Evolutionary conservation across 2,329 filamentous ascomycete genomes (phyloP), one percentile per base, ranked within the genome.

Genomic region (Nothophoma quercina): DNA sequence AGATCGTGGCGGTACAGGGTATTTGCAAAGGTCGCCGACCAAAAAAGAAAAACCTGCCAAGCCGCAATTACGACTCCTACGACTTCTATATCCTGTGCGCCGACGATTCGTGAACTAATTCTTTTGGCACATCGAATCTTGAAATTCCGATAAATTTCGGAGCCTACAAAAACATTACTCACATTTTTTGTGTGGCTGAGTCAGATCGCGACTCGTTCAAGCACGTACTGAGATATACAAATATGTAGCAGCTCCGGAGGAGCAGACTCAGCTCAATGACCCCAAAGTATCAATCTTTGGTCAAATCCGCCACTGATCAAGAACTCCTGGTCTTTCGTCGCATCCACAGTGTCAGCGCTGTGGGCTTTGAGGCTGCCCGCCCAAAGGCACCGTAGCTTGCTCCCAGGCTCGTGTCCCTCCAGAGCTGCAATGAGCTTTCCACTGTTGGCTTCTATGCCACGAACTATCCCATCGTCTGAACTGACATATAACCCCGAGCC

Each of bases 301-400:
- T 88, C 85, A 70, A 88, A 88, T 1, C 85, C 86, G 19, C 85
- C 85, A 70, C 83, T 86, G 23, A 88, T 76, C 46, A 88, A 63
- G 69, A 81, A 78, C 68, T 87, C 85, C 53, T 78, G 76, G n/a
- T 40, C 60, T 59, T 34, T 34, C 22, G 34, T 26, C 26, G 28
- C 28, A 57, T 47, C 45, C 15, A 32, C 45, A 41, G 46, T 51
- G 23, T 67, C 56, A 33, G n/a, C 19, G 10, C 18, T 16, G 4
- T 6, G 4, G 23, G 64, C 51, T 18, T 66, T 55, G 13, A 84
- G 71, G 47, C 63, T 70, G 0, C 83, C 84, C 2, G 82, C 79
- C 78, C 82, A 85, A 19, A 86, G 72, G 64, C 82, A 84, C 23
- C 85, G 71, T 19, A 87, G 78, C 64, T 87, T 87, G 44, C 75